Base-by-base conservation (phyloP, 129 eudicot genomes). In the Saussurea involucrata region DNA sequence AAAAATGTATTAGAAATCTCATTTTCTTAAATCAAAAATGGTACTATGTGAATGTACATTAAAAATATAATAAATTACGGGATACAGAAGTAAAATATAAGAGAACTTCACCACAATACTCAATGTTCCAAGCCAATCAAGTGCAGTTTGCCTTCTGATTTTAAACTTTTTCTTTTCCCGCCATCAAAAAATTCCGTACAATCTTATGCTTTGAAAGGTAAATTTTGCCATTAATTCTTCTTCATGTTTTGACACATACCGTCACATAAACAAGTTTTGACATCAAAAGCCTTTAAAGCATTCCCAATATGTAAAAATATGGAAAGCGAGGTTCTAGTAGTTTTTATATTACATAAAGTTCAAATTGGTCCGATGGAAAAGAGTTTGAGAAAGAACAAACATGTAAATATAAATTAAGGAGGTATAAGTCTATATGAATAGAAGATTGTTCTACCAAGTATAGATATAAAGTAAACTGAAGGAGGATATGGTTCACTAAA, bases 121-220 rank as follows among this genome's bases (percentile, higher is more conserved):
- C 85, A 95, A 83, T 69, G 63, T 83, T 65, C 89, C 97, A 27
- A 88, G 92, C 17, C 86, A 85, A 76, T 89, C 69, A 78, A 85
- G 88, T 24, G 87, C 87, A 71, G 49, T 69, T 86, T 66, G 96
- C 92, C 34, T 90, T 92, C 75, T 94, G 27, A 95, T 88, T 83
- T 95, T 97, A 42, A 95, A 86, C 76, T 92, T 95, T 76, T 88
- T 86, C 87, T 95, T 95, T 75, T 87, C 27, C 96, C 96, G 66
- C 88, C 85, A 13, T 89, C 94, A 83, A 95, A 96, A 80, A 95
- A 74, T 82, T 95, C 99, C 99, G 92, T 4, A 95, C 97, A 60
- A 95, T 84, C 83, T 92, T 92, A 68, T 90, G 97, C 90, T 95
- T 95, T 33, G 96, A 87, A 78, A 87, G 92, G 85, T 92, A 95